These are phyloP conservation scores for Fonsecaea monophora DNA, from an alignment of 2,329 filamentous ascomycete genomes.

Conservation along the genomic window DNA sequence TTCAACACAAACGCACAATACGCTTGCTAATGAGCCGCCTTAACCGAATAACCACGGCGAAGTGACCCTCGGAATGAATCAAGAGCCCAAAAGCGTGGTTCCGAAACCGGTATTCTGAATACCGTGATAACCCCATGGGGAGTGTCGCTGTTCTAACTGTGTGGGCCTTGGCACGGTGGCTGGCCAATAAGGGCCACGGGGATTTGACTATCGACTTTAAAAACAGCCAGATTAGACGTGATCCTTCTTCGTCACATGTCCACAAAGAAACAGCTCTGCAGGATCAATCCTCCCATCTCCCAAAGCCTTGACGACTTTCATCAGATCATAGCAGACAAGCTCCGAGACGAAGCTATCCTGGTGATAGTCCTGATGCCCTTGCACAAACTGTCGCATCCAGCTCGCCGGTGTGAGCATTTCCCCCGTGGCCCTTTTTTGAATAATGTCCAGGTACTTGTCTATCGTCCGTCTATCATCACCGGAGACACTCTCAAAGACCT, in stretches of 20 bases:
- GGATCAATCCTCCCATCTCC: constrained; percentile 60
- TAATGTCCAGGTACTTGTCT: constrained; percentile 76
- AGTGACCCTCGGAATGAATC: background rate
- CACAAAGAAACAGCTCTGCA: constrained; percentile 54
- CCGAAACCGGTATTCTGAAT: background rate
- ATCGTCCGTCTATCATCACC: constrained; percentile 40
- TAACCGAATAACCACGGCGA: constrained; percentile 13
- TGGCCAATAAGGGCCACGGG: background rate
- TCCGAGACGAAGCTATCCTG: constrained; percentile 82
- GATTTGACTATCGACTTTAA: background rate
- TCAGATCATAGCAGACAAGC: constrained; percentile 77
- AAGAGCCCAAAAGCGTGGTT: background rate
- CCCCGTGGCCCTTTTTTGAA: constrained; percentile 81
- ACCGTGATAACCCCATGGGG: background rate
- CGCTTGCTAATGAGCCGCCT: constrained; percentile 20
- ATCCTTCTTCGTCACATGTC: background rate
- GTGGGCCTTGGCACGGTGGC: background rate
- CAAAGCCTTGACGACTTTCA: constrained; percentile 79
- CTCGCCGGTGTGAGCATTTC: constrained; percentile 85
- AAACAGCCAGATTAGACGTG: background rate
- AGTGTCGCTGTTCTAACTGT: background rate
- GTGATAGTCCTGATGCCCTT: constrained; percentile 73
- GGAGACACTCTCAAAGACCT: background rate
- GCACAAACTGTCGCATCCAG: constrained; percentile 89
- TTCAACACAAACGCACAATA: constrained; percentile 12